Evolutionary conservation across 2,329 filamentous ascomycete genomes (phyloP), one percentile per base, ranked within the genome.

Genomic region (Scleromitrula shiraiana): DNA sequence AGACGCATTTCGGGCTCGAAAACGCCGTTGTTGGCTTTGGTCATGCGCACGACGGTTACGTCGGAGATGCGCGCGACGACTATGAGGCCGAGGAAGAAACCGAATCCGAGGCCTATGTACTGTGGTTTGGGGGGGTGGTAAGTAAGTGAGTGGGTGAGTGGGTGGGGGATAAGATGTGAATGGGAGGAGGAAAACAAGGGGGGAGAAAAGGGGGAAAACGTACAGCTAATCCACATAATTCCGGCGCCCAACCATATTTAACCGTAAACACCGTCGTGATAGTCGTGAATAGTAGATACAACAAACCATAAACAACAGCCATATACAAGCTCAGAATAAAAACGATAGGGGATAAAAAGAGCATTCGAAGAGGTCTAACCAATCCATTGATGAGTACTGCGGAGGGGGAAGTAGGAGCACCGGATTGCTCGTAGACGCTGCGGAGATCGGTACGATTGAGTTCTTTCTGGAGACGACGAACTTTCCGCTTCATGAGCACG

Each of bases 401-500:
- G 29, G 40, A 69, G 53, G 40, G 60, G 54, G 26, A 57, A 44
- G 30, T 54, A 53, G 3, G 52, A 49, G 30, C 17, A 5, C 9
- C 59, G 50, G 52, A 37, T 2, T 49, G 49, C 19, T 70, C 64
- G 54, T 77, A 77, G 60, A 71, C 76, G 23, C 55, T 59, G n/a
- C 51, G 50, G 7, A 63, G 60, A 67, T 74, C 64, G 1, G 73
- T 67, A 10, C 69, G 66, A 44, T 58, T 60, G 8, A 76, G 67
- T 48, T 76, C 70, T 37, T 62, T 66, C 33, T 64, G 62, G 22
- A 81, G 63, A 46, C 54, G 66, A 23, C 59, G 54, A 0, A 71
- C 67, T 60, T 79, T 79, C 35, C 67, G 67, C 20, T 67, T 59
- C 22, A 79, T 74, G 29, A 79, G 68, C 4, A 78, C 70, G 22